Conservation (phyloP, 768 basidiomycete genomes). For the Boletus sp. region DNA sequence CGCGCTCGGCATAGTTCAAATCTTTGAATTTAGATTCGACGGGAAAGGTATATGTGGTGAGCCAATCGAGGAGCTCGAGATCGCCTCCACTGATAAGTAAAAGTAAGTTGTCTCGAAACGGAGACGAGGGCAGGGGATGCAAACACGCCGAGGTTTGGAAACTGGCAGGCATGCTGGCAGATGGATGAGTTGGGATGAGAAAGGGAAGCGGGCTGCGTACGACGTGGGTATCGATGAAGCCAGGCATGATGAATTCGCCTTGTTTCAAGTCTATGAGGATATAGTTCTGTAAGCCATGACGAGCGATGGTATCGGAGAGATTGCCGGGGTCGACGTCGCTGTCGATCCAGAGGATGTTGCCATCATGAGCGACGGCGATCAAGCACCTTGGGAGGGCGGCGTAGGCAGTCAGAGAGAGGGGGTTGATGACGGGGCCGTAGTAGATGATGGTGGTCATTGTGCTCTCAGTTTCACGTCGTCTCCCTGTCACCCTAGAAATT, state of each 20-base stretch:
- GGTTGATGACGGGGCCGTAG: conserved; percentile 59
- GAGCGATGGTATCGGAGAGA: conserved; percentile 48
- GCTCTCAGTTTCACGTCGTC: not conserved
- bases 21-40: conserved; percentile 76
- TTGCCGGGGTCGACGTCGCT: conserved; percentile 47
- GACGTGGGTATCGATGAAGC: conserved; percentile 89
- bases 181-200: not conserved
- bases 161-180: conserved; percentile 38
- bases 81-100: conserved; percentile 62
- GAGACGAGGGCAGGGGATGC: not conserved
- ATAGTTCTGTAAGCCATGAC: conserved; percentile 41
- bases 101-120: not conserved
- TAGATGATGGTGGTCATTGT: conserved; percentile 40
- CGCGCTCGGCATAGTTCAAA: conserved; percentile 58
- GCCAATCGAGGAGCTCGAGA: conserved; percentile 88
- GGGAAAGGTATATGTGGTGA: conserved; percentile 81
- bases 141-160: conserved; percentile 40
- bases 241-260: conserved; percentile 78
- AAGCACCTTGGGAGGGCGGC: conserved; percentile 50
- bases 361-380: conserved; percentile 47
- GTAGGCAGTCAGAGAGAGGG: conserved; percentile 41
- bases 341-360: conserved; percentile 70
- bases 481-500: conserved; percentile 28
- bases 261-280: conserved; percentile 39
- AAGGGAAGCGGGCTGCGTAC: conserved; percentile 40